These are phyloP conservation scores for Juncus effusus DNA, from an alignment of 176 grass and related monocot genomes.

Conservation along the genomic window DNA sequence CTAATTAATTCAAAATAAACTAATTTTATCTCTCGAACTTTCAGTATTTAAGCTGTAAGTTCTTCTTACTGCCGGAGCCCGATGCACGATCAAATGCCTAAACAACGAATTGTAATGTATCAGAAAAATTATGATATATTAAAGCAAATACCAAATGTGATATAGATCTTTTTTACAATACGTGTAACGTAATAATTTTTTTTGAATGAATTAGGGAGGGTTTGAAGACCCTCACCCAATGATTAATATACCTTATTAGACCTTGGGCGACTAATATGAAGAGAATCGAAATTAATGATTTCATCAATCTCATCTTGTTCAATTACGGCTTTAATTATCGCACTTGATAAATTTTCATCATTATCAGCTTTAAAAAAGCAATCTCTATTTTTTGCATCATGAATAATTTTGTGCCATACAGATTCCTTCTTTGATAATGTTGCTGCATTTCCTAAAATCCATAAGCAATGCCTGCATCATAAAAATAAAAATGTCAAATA, in stretches of 20 bases:
- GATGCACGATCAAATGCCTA: constrained; percentile 5
- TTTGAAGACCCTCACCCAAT: too few relatives aligned
- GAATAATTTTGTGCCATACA: constrained; percentile 24
- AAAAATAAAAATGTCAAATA: too few relatives aligned
- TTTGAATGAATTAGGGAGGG: too few relatives aligned
- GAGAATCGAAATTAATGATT: constrained; percentile 16
- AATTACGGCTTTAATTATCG: constrained; percentile 23
- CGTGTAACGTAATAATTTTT: too few relatives aligned
- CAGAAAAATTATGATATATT: not conserved
- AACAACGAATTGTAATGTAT: not conserved
- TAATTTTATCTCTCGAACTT: too few relatives aligned
- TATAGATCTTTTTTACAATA: not conserved
- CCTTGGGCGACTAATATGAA: constrained; percentile 18
- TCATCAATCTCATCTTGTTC: constrained; percentile 25
- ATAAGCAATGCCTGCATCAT: constrained; percentile 20
- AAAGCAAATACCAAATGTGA: not conserved
- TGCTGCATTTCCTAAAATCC: constrained; percentile 20
- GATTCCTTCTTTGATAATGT: constrained; percentile 19
- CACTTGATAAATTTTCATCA: not conserved
- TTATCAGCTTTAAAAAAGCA: constrained; percentile 28
- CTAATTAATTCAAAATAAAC: too few relatives aligned
- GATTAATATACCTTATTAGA: constrained; percentile 3
- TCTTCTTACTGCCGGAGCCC: not conserved
- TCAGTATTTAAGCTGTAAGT: too few relatives aligned
- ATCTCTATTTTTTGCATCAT: constrained; percentile 13